These are phyloP conservation scores for Cyathus striatus DNA, from an alignment of 768 basidiomycete genomes.

Conservation along the genomic window DNA sequence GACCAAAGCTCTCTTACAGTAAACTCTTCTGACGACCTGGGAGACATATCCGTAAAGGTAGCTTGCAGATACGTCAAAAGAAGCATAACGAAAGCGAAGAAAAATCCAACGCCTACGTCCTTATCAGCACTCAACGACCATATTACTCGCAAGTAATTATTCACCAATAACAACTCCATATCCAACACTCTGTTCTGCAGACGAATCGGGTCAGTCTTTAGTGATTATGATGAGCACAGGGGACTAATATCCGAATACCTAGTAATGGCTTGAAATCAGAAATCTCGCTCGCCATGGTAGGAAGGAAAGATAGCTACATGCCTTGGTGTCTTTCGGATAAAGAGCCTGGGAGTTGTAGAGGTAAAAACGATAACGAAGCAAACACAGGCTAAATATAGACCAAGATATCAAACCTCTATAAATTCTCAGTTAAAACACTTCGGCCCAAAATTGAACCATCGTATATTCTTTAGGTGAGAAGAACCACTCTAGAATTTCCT, in stretches of 20 bases:
- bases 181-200: conserved; percentile 36
- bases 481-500: too few species aligned
- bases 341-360: too few species aligned
- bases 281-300: neutral
- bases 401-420: neutral
- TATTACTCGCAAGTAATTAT: conserved; percentile 4
- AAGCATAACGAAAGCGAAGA: conserved; percentile 44
- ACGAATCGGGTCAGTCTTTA: neutral
- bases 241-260: too few species aligned
- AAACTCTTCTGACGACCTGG: conserved; percentile 42
- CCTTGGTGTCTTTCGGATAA: neutral
- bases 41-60: conserved; percentile 40
- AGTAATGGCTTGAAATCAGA: conserved; percentile 37
- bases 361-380: too few species aligned
- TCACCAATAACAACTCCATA: conserved; percentile 45
- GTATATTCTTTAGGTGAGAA: too few species aligned
- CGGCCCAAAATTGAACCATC: too few species aligned
- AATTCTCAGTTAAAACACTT: too few species aligned
- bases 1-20: conserved; percentile 22
- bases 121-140: neutral
- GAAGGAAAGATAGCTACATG: neutral
- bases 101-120: conserved; percentile 41
- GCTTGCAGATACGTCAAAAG: conserved; percentile 38
- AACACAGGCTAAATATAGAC: too few species aligned
- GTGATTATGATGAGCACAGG: too few species aligned